Evolutionary conservation across 2,329 filamentous ascomycete species (phyloP), one percentile per base, ranked within the genome.

Genomic region (Alternaria metachromatica): DNA sequence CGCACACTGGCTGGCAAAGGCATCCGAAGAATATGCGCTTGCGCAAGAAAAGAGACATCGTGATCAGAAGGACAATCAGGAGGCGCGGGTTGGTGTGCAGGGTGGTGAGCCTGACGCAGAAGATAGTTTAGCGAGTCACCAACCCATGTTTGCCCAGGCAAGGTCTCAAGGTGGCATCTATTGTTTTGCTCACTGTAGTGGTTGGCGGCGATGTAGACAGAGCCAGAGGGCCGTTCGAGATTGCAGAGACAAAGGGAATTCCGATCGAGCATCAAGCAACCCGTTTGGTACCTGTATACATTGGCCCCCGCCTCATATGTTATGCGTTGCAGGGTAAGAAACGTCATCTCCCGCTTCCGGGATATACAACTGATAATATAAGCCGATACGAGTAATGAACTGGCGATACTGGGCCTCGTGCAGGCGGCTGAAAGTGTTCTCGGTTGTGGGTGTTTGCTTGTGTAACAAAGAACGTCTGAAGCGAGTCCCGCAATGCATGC

Each of bases 301-400:
- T 30, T 43, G 21, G 25, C 45, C 18, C 20, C 18, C 13, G 41
- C 23, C 18, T 51, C 51, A 44, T 48, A 53, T 54, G 55, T 54
- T 49, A 28, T 58, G 48, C 41, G 57, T 25, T 11, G 25, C 55
- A 58, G 60, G 55, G 60, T 43, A 43, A 55, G 48, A 37, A 54
- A 62, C 55, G 55, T 54, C 60, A 58, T 57, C 33, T 58, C 48
- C 55, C 41, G 60, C 30, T 48, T 30, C 48, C 18, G 30, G 60
- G n/a, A 20, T 15, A 58, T 49, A 44, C 21, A 25, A 28, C 37
- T 5, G 49, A 20, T 41, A 23, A 57, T 58, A 53, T 21, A 33
- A 55, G 51, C 49, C 46, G 26, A 33, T 25, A n/a, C 46, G 23
- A 49, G 55, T 48, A 53, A 43, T n/a, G 10, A 28, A 15, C 23